These are phyloP conservation scores for Beauveria australis DNA, from an alignment of 2,329 filamentous ascomycete genomes.

Conservation along the genomic window DNA sequence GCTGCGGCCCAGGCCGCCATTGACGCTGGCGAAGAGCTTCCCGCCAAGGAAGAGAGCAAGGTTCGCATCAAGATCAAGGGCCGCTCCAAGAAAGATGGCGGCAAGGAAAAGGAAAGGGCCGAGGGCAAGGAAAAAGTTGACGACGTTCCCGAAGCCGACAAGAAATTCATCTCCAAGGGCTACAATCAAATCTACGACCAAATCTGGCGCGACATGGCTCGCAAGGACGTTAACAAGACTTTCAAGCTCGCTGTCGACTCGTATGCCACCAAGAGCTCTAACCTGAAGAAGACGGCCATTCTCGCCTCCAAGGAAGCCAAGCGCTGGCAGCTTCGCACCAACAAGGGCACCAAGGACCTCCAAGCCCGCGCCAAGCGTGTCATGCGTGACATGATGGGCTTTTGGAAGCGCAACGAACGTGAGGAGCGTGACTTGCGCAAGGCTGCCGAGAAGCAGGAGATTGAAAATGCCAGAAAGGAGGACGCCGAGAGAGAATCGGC, in stretches of 20 bases:
- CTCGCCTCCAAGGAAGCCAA: slow-evolving; percentile 95
- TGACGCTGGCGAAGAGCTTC: slow-evolving; percentile 67
- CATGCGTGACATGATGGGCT: slow-evolving; percentile 99
- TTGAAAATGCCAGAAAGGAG: slow-evolving; percentile 92
- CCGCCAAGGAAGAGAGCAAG: slow-evolving; percentile 48
- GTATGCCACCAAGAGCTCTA: slow-evolving; percentile 80
- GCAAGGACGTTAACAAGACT: slow-evolving; percentile 89
- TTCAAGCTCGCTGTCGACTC: slow-evolving; percentile 82
- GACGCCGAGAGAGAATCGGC: slow-evolving; percentile 97
- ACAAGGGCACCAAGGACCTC: slow-evolving; percentile 97
- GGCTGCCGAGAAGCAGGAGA: slow-evolving; percentile 87
- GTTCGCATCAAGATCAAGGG: slow-evolving; percentile 57
- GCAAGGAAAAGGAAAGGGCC: slow-evolving; percentile 34
- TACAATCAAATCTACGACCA: slow-evolving; percentile 97
- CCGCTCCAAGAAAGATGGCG: slow-evolving; percentile 35
- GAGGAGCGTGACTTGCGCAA: slow-evolving; percentile 93
- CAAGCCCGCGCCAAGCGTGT: slow-evolving; percentile 94
- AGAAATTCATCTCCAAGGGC: slow-evolving; percentile 75
- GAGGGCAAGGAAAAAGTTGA: slow-evolving; percentile 43
- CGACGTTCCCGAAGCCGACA: slow-evolving; percentile 46
- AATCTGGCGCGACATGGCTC: slow-evolving; percentile 90
- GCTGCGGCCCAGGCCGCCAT: slow-evolving; percentile 80
- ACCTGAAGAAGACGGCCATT: slow-evolving; percentile 94
- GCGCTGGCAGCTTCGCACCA: slow-evolving; percentile 93
- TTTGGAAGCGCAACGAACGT: slow-evolving; percentile 98